Evolutionary conservation across 2,329 filamentous ascomycete genomes (phyloP).

Genomic region (Cytospora piceicola): DNA sequence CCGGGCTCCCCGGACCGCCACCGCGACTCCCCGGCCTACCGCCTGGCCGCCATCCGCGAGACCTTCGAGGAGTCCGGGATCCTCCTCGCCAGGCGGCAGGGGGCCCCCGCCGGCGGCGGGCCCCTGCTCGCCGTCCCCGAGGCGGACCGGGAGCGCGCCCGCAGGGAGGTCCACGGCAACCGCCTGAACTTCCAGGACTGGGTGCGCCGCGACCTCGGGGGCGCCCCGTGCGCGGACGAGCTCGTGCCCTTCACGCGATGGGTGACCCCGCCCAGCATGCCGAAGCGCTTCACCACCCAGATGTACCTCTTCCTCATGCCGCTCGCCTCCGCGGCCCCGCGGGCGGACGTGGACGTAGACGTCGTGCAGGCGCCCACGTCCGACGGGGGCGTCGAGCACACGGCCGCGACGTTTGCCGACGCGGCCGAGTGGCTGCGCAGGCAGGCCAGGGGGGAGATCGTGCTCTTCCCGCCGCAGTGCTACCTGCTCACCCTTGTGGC

Average conservation of each 20-base stretch:
- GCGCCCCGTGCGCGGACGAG: constrained; percentile 48
- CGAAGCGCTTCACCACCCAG: constrained; percentile 86
- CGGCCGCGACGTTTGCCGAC: constrained; percentile 77
- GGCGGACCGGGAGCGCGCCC: constrained; percentile 64
- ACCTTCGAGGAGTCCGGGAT: constrained; percentile 96
- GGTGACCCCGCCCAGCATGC: constrained; percentile 77
- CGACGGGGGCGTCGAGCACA: constrained; percentile 64
- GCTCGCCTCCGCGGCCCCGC: constrained; percentile 36
- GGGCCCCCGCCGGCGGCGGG: too few relatives aligned
- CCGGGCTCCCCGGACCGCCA: constrained; percentile 61
- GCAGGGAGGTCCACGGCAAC: constrained; percentile 70
- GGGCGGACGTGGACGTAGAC: constrained; percentile 47
- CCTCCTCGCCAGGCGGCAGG: constrained; percentile 62
- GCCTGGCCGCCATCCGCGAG: constrained; percentile 84
- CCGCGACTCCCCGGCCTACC: constrained; percentile 71
- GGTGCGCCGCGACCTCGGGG: constrained; percentile 42
- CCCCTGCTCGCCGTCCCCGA: constrained; percentile 66
- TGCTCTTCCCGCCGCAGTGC: constrained; percentile 89
- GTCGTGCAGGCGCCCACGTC: constrained; percentile 70
- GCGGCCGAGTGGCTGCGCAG: constrained; percentile 70
- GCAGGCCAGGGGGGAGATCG: constrained; percentile 68
- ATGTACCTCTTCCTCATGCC: constrained; percentile 97
- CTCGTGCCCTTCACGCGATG: constrained; percentile 87
- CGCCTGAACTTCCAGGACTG: constrained; percentile 70
- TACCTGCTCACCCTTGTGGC: constrained; percentile 68